A percentile compares a stretch with the other conserved stretches of the same genome.
These are phyloP conservation scores for Paxillus rubicundulus DNA, from an alignment of 768 basidiomycete genomes.

Conservation along the genomic window DNA sequence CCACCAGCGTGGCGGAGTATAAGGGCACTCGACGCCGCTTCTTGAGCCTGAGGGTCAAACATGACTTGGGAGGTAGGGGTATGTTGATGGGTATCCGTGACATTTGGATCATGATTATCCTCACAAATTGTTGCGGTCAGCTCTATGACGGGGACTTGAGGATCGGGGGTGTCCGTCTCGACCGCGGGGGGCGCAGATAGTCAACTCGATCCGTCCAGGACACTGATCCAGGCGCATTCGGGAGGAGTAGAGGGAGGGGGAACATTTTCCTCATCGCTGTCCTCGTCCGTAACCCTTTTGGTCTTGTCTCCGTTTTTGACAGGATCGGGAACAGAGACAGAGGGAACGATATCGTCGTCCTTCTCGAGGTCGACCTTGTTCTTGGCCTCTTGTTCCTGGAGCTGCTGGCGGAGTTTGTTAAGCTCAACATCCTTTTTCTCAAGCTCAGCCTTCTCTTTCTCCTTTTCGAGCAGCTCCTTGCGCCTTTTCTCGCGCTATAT, in stretches of 20 bases:
- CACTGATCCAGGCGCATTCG: conserved; percentile 28
- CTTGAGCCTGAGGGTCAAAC: conserved; percentile 24
- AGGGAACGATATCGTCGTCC: conserved; percentile 36
- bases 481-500: conserved; percentile 43
- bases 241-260: conserved; percentile 32
- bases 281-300: conserved; percentile 36
- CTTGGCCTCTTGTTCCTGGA: conserved; percentile 53
- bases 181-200: conserved; percentile 24
- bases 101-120: conserved; percentile 17
- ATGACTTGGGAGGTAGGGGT: conserved; percentile 17
- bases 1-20: conserved; percentile 35
- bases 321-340: conserved; percentile 3
- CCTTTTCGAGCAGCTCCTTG: conserved; percentile 44
- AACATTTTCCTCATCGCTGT: conserved; percentile 43
- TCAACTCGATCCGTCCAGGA: conserved; percentile 30
- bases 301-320: conserved; percentile 31
- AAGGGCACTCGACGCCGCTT: conserved; percentile 22
- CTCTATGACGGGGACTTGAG: conserved; percentile 25
- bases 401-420: conserved; percentile 49
- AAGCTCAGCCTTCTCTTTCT: conserved; percentile 57
- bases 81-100: conserved; percentile 23
- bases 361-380: conserved; percentile 45
- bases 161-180: conserved; percentile 15
- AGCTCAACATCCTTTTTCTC: conserved; percentile 65
- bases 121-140: conserved; percentile 19